Conservation (phyloP, 192 early-diverging fungal genomes). For the Backusella tuberculispora region DNA sequence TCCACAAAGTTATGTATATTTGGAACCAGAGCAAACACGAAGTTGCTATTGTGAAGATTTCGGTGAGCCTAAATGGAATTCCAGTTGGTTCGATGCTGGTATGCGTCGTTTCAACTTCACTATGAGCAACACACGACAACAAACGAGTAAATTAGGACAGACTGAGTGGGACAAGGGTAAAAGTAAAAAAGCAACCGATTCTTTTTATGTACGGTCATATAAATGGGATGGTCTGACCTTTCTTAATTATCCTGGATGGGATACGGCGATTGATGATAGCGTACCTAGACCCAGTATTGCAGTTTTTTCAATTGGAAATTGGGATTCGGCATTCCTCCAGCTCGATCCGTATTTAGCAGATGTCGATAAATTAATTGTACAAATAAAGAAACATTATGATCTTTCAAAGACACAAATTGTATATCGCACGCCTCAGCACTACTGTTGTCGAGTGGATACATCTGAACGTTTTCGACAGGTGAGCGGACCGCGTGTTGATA, state of each 20-base stretch:
- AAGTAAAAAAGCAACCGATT: constrained; percentile 6
- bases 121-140: constrained; percentile 27
- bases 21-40: constrained; percentile 6
- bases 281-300: constrained; percentile 26
- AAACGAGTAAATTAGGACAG: constrained; percentile 14
- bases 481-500: constrained; percentile 33
- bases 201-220: constrained; percentile 32
- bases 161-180: constrained; percentile 11
- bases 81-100: constrained; percentile 29
- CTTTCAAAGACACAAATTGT: constrained; percentile 30
- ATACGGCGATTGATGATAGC: constrained; percentile 23
- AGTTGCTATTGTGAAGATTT: constrained; percentile 55
- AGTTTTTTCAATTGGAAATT: constrained; percentile 53
- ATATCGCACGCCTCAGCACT: constrained; percentile 56
- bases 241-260: constrained; percentile 45
- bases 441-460: constrained; percentile 51
- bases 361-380: constrained; percentile 31
- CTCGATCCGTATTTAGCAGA: constrained; percentile 35
- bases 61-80: constrained; percentile 37
- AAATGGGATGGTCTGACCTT: constrained; percentile 55
- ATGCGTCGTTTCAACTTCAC: constrained; percentile 22
- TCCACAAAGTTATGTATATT: constrained; percentile 10
- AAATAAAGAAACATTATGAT: constrained; percentile 40
- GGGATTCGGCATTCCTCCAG: constrained; percentile 52
- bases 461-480: constrained; percentile 31